A percentile compares a stretch with the other conserved stretches of the same genome.
Conservation (phyloP, 768 basidiomycete species). For the Gautieria morchelliformis region DNA sequence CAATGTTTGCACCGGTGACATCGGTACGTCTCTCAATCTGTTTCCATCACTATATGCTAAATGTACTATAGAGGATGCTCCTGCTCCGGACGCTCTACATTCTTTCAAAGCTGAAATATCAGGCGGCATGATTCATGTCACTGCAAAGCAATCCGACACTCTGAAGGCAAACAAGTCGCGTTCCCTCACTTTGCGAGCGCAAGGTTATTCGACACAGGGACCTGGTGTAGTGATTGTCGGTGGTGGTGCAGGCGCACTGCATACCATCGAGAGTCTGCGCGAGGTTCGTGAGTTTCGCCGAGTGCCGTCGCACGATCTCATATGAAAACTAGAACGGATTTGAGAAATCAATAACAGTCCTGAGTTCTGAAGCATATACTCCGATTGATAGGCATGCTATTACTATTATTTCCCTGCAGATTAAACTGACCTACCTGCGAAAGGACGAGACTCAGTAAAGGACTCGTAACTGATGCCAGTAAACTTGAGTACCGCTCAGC, state of each 20-base stretch:
- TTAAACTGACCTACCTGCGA: not conserved
- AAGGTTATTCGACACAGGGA: slow-evolving; percentile 35
- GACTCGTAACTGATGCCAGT: slow-evolving; percentile 64
- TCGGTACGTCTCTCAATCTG: slow-evolving; percentile 34
- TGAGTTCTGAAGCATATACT: slow-evolving; percentile 69
- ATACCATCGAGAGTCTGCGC: slow-evolving; percentile 70
- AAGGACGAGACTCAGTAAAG: slow-evolving; percentile 86
- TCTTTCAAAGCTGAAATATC: slow-evolving; percentile 60
- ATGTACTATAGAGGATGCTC: slow-evolving; percentile 63
- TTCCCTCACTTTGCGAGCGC: slow-evolving; percentile 44
- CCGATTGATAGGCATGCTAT: slow-evolving; percentile 69
- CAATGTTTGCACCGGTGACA: slow-evolving; percentile 76
- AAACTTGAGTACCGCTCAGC: slow-evolving; percentile 68
- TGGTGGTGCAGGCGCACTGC: slow-evolving; percentile 73
- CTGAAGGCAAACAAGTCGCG: slow-evolving; percentile 59
- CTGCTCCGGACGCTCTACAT: slow-evolving; percentile 72
- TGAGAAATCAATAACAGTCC: slow-evolving; percentile 62
- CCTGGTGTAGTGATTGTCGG: slow-evolving; percentile 77
- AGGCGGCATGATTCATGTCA: slow-evolving; percentile 71
- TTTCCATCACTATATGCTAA: slow-evolving; percentile 2
- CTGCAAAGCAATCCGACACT: slow-evolving; percentile 53
- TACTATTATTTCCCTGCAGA: not conserved
- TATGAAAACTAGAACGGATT: slow-evolving; percentile 54
- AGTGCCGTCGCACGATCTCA: not conserved
- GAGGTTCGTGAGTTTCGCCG: slow-evolving; percentile 39